Evolutionary conservation across 805 yeast species (phyloP).

Genomic region (Candida cerambycidarum): DNA sequence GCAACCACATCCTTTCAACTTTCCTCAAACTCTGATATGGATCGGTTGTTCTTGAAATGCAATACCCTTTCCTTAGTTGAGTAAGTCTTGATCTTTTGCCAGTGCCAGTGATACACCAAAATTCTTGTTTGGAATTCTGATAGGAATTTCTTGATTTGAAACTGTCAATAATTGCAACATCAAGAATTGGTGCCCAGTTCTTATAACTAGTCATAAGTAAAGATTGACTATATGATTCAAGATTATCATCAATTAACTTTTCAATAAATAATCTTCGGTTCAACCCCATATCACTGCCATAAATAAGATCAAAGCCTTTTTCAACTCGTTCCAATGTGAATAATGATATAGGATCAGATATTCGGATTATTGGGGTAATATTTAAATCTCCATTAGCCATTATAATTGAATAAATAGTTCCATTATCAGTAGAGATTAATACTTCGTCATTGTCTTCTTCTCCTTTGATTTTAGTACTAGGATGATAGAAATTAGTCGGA

Average conservation of each 20-base stretch:
- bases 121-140: conserved; percentile 30
- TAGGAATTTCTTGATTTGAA: conserved; percentile 18
- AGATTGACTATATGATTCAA: conserved; percentile 22
- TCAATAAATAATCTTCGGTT: conserved; percentile 35
- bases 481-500: conserved; percentile 40
- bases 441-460: conserved; percentile 24
- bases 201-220: conserved; percentile 29
- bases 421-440: conserved; percentile 34
- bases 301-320: conserved; percentile 28
- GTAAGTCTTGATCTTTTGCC: conserved; percentile 34
- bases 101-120: conserved; percentile 43
- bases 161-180: conserved; percentile 36
- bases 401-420: conserved; percentile 31
- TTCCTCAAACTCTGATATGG: conserved; percentile 32
- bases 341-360: conserved; percentile 36
- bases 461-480: conserved; percentile 20
- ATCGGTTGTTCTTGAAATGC: conserved; percentile 24
- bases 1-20: conserved; percentile 19
- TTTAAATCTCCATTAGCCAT: conserved; percentile 20
- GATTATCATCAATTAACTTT: conserved; percentile 18
- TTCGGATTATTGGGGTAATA: conserved; percentile 30
- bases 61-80: conserved; percentile 34
- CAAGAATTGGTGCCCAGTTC: conserved; percentile 51
- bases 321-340: conserved; percentile 26
- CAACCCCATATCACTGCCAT: conserved; percentile 42